Base-by-base conservation (phyloP, 164 flowering plant genomes). In the Magnolia officinalis region DNA sequence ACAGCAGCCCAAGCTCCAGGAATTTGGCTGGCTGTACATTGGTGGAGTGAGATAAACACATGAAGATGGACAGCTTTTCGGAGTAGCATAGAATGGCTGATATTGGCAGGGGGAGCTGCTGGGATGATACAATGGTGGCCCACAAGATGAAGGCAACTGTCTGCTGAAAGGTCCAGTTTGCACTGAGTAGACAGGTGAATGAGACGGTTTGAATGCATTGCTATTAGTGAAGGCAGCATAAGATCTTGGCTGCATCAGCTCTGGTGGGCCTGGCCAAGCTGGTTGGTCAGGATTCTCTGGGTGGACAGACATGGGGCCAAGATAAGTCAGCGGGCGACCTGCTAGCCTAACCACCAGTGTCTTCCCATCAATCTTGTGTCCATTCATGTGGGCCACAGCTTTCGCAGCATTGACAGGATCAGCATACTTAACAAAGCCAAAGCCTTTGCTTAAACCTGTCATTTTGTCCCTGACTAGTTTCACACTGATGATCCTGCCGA, bases 361-460 rank as follows among this genome's bases (percentile, higher is more conserved):
- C 51, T 77, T 86, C 45, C 88, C 87, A 64, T 80, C 85, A 72
- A 86, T 61, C 70, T 58, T 77, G 59, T 77, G 75, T 45, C 88
- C 89, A 71, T 84, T 75, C 87, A 83, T 77, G 75, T 71, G 58
- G 31, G 61, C 55, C 51, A 80, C 72, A 61, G 91, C 90, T 19
- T 52, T 45, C 50, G 77, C 75, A 2, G 91, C 89, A 76, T 75
- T 75, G 6, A 18, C n/a, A 11, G 82, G 61, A 74, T 76, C 75
- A 31, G 73, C 78, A 73, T 78, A 89, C 66, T 70, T 81, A 6
- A 88, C 87, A 80, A 88, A 85, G 20, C 88, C 90, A 77, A 84
- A 85, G 29, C 86, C 87, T 78, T 83, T 86, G 74, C 84, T 79
- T 50, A 72, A 49, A 51, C 91, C 88, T 14, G 83, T 82, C 18